These are phyloP conservation scores for Iris pallida DNA, from an alignment of 116 monocot species.

Conservation along the genomic window DNA sequence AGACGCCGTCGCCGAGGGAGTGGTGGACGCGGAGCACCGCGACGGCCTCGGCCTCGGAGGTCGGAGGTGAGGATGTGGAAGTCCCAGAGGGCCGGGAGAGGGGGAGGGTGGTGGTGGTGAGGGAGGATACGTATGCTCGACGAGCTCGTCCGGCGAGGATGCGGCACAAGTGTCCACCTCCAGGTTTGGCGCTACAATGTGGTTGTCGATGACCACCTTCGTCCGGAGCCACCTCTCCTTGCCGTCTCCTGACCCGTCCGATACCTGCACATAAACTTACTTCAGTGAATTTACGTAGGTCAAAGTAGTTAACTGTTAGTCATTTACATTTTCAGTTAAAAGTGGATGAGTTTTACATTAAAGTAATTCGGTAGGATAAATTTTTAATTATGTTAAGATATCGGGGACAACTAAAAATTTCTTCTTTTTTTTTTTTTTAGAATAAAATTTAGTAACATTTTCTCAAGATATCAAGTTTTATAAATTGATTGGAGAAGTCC, in stretches of 20 bases:
- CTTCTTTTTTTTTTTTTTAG: no score
- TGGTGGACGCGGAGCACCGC: conserved; percentile 71
- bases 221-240: conserved; percentile 49
- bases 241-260: conserved; percentile 16
- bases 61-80: conserved; percentile 78
- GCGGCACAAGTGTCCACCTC: conserved; percentile 5
- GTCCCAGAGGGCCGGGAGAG: conserved; percentile 80
- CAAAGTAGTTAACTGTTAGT: no score
- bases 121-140: conserved; percentile 63
- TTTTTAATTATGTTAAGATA: no score
- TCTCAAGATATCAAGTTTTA: no score
- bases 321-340: no score
- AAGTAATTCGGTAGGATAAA: no score
- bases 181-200: conserved; percentile 48
- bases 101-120: conserved; percentile 31
- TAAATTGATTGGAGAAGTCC: no score
- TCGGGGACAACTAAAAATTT: no score
- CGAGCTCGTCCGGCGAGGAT: conserved; percentile 31
- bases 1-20: conserved; percentile 85
- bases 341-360: no score
- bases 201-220: conserved; percentile 46
- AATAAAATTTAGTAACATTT: no score
- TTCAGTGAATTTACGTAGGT: no score
- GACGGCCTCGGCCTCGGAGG: conserved; percentile 54
- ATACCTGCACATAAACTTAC: conserved; percentile 26